These are phyloP conservation scores for Paraphoma sp. DNA, from an alignment of 2,329 filamentous ascomycete species.

Conservation along the genomic window DNA sequence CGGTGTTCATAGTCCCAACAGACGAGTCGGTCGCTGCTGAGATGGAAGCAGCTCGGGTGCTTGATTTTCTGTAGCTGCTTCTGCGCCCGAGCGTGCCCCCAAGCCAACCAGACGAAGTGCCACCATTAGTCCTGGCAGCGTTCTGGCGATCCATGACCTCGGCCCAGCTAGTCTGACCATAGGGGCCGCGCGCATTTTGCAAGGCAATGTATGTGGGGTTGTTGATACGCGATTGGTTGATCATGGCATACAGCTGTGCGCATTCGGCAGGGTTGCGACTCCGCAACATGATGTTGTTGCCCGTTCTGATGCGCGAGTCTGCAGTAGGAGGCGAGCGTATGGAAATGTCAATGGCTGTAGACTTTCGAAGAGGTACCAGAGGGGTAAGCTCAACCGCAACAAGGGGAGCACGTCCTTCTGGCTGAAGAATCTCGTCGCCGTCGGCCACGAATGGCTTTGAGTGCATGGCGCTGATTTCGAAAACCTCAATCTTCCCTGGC, in stretches of 20 bases:
- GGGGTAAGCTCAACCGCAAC: slow-evolving; percentile 87
- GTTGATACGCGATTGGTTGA: slow-evolving; percentile 88
- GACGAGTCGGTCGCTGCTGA: slow-evolving; percentile 76
- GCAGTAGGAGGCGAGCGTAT: slow-evolving; percentile 84
- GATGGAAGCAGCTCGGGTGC: slow-evolving; percentile 61
- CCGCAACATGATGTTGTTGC: slow-evolving; percentile 88
- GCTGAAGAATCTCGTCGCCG: slow-evolving; percentile 47
- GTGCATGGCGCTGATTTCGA: slow-evolving; percentile 60
- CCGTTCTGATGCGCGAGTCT: slow-evolving; percentile 72
- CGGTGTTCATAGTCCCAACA: slow-evolving; percentile 76
- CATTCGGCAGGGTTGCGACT: slow-evolving; percentile 79
- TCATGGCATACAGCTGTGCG: slow-evolving; percentile 79
- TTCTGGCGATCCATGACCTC: slow-evolving; percentile 61
- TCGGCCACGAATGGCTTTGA: slow-evolving; percentile 50
- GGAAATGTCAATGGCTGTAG: slow-evolving; percentile 91
- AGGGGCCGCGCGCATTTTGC: slow-evolving; percentile 72
- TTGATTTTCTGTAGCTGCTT: slow-evolving; percentile 61
- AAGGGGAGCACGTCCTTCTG: slow-evolving; percentile 56
- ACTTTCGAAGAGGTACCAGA: slow-evolving; percentile 85
- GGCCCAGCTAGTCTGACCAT: slow-evolving; percentile 55
- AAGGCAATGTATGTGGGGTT: slow-evolving; percentile 87
- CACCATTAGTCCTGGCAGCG: slow-evolving; percentile 47
- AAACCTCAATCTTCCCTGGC: slow-evolving; percentile 70
- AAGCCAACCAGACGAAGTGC: slow-evolving; percentile 56
- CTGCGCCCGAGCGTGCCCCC: slow-evolving; percentile 58